A percentile compares a stretch with the other conserved stretches of the same genome.
These are phyloP conservation scores for Rhizopogon salebrosus DNA, from an alignment of 768 basidiomycete genomes.

Conservation along the genomic window DNA sequence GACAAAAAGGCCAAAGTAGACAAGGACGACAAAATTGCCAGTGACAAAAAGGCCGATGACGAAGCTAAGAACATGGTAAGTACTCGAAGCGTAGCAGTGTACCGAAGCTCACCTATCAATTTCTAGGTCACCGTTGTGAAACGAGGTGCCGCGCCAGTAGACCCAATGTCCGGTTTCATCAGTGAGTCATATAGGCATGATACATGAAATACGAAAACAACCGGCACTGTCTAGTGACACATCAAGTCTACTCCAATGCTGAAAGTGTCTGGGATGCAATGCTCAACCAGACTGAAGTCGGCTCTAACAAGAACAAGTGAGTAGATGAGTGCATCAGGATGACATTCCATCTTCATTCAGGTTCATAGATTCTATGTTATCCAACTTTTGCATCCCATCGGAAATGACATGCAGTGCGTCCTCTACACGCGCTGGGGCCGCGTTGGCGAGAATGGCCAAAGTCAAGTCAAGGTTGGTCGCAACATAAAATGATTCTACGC, in stretches of 20 bases:
- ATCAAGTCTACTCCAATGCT: conserved; percentile 42
- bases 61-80: conserved; percentile 39
- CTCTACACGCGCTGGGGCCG: conserved; percentile 59
- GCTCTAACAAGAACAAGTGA: conserved; percentile 45
- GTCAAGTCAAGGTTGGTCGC: conserved; percentile 39
- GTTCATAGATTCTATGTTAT: conserved; percentile 43
- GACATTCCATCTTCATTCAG: conserved; percentile 18
- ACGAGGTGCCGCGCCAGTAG: conserved; percentile 53
- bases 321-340: conserved; percentile 1
- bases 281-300: conserved; percentile 57
- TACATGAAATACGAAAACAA: background rate
- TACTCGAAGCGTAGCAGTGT: background rate
- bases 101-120: conserved; percentile 8
- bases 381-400: conserved; percentile 48
- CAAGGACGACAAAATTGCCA: conserved; percentile 20
- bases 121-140: conserved; percentile 43
- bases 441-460: conserved; percentile 51
- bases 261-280: conserved; percentile 53
- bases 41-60: conserved; percentile 17
- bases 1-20: conserved; percentile 19
- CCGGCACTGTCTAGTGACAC: conserved; percentile 32
- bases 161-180: conserved; percentile 39
- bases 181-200: conserved; percentile 30
- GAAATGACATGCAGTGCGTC: conserved; percentile 28
- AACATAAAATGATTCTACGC: background rate